A percentile compares a stretch with the other conserved stretches of the same genome.
Evolutionary conservation across 2,329 filamentous ascomycete species (phyloP).

Genomic region (Chaetomium olivaceum): DNA sequence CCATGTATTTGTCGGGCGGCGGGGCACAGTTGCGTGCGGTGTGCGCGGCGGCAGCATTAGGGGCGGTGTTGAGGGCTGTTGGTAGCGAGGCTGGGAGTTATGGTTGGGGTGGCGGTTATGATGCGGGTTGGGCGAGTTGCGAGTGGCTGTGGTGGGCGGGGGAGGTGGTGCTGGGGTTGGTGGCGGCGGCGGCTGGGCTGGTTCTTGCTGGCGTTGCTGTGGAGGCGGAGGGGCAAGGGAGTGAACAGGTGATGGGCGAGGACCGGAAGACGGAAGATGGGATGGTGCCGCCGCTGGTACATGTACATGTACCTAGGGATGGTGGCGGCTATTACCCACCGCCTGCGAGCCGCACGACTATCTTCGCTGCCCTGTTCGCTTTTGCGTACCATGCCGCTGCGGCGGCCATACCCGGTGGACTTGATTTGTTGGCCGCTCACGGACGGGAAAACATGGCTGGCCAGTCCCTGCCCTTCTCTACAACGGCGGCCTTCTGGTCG

Average conservation of each 20-base stretch:
- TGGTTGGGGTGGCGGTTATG: background rate
- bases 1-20: background rate
- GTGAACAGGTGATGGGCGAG: too few relatives aligned
- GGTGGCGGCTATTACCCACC: background rate
- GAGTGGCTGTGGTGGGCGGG: background rate
- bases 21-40: background rate
- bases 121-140: background rate
- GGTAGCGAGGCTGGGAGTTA: too few relatives aligned
- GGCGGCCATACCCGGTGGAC: slow-evolving; percentile 82
- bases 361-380: slow-evolving; percentile 78
- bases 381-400: slow-evolving; percentile 86
- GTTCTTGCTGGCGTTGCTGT: background rate
- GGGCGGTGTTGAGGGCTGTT: background rate
- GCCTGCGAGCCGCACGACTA: slow-evolving; percentile 14
- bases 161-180: background rate
- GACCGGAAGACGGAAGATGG: too few relatives aligned
- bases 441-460: background rate
- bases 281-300: background rate
- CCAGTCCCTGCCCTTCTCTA: background rate
- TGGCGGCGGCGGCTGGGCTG: too few relatives aligned
- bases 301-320: too few relatives aligned
- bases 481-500: background rate
- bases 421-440: slow-evolving; percentile 68
- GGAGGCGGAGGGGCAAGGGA: background rate
- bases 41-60: background rate